Base-by-base conservation (phyloP, 108 stramenopile species). In the Discostella stelligeroides region DNA sequence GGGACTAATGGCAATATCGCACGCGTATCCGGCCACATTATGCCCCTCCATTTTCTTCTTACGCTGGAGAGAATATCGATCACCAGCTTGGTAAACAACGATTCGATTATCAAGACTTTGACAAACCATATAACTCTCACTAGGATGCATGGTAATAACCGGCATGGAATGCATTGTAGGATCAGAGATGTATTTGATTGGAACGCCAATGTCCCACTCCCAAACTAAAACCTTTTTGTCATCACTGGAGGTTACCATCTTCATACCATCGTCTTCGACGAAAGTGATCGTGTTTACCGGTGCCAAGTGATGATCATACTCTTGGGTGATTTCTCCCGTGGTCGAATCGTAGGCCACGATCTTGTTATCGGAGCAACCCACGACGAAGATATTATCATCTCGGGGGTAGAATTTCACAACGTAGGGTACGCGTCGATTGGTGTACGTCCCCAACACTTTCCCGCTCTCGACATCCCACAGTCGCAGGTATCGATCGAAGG, bases 151-250 rank as follows among this genome's bases (percentile, higher is more conserved):
- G 29, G 92, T 82, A 56, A 97, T 81, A 10, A 88, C 86, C 1
- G 98, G 99, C 87, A 99, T 98, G 55, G 95, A 89, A 75, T 99
- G 98, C 98, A 99, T 98, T 37, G 94, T 90, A 5, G 99, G 98
- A 81, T 98, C 98, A n/a, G 88, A 82, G 47, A 99, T 98, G 81
- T 99, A 98, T 67, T 98, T 98, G 73, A 99, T 95, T 17, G 99
- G 99, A 7, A 99, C 99, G 11, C 97, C 97, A 70, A 98, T 98
- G 71, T 96, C 96, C 90, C 95, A 97, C 73, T 99, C 99, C 99
- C 99, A 99, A 12, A 98, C 94, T 30, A 99, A 66, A 0, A 98
- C 77, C 80, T 98, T 99, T 78, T 98, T 99, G 77, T 99, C 99
- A 75, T 99, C 99, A 30, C 90, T 85, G 13, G 92, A 97, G 37